phyloP scores from a whole-genome alignment of 768 basidiomycete species.

The Harrya chromipes region DNA sequence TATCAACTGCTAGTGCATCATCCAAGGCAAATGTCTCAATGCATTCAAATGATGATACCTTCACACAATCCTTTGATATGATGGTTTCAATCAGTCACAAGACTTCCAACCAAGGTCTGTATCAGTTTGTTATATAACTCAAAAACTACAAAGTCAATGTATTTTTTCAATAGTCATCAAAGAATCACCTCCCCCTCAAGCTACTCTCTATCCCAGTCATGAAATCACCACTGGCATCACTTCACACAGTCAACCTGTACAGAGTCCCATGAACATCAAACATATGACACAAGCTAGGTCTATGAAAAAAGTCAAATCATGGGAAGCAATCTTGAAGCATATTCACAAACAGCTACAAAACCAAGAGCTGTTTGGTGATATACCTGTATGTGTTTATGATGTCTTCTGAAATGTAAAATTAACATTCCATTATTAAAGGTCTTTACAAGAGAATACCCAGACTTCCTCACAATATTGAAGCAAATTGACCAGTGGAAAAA shows the following conservation, averaged over 20 bases:
- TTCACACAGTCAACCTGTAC: not conserved
- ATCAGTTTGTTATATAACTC: not conserved
- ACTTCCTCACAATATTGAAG: constrained; percentile 18
- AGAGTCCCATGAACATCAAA: not conserved
- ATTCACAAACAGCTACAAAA: not conserved
- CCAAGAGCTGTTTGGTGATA: constrained; percentile 18
- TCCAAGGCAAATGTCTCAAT: not conserved
- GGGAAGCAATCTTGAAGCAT: constrained; percentile 10
- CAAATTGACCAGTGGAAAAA: constrained; percentile 24
- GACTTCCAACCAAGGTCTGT: not conserved
- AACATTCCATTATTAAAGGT: constrained; percentile 6
- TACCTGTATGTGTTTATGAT: constrained; percentile 9
- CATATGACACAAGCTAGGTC: not conserved
- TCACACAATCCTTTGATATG: not conserved
- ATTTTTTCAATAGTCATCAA: not conserved
- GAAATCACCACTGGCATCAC: not conserved
- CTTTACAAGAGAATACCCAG: not conserved
- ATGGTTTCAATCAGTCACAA: not conserved
- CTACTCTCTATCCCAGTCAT: not conserved
- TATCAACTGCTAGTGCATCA: no score
- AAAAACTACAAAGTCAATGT: not conserved
- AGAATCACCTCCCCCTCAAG: not conserved
- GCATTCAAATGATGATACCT: no score
- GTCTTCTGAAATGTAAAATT: not conserved
- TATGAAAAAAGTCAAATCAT: constrained; percentile 9